Conservation (phyloP, 768 basidiomycete genomes). For the Suillus placidus region DNA sequence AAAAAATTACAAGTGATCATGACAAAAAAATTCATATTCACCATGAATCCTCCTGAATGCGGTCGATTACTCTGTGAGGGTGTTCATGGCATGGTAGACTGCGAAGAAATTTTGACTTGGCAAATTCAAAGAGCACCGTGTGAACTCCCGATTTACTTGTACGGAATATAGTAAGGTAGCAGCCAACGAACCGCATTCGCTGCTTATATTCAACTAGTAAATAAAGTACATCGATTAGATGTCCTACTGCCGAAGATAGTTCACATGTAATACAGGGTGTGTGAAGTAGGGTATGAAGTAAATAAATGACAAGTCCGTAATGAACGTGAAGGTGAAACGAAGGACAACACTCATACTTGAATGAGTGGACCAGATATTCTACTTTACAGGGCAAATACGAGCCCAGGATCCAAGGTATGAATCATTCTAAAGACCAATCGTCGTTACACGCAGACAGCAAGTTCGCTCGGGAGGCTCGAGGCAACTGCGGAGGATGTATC, state of each 20-base stretch:
- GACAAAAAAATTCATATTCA: too few relatives aligned
- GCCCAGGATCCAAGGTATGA: not conserved
- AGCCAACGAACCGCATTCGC: not conserved
- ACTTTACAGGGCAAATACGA: not conserved
- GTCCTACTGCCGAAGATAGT: not conserved
- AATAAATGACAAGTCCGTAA: not conserved
- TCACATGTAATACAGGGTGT: not conserved
- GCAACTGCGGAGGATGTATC: not conserved
- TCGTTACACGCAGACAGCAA: slow-evolving; percentile 17
- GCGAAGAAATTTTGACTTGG: too few relatives aligned
- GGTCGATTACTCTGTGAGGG: too few relatives aligned
- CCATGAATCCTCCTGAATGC: too few relatives aligned
- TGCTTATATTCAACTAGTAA: not conserved
- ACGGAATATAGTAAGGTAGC: too few relatives aligned
- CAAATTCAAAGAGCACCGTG: too few relatives aligned
- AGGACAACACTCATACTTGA: not conserved
- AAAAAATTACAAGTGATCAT: too few relatives aligned
- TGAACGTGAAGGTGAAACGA: not conserved
- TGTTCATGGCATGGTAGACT: too few relatives aligned
- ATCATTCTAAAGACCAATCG: not conserved
- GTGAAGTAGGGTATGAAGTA: not conserved
- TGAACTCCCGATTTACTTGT: too few relatives aligned
- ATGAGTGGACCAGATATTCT: not conserved
- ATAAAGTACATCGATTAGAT: not conserved
- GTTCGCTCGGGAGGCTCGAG: slow-evolving; percentile 22